These are phyloP conservation scores for Pseudonectria foliicola DNA, from an alignment of 2,329 filamentous ascomycete genomes.

Conservation along the genomic window DNA sequence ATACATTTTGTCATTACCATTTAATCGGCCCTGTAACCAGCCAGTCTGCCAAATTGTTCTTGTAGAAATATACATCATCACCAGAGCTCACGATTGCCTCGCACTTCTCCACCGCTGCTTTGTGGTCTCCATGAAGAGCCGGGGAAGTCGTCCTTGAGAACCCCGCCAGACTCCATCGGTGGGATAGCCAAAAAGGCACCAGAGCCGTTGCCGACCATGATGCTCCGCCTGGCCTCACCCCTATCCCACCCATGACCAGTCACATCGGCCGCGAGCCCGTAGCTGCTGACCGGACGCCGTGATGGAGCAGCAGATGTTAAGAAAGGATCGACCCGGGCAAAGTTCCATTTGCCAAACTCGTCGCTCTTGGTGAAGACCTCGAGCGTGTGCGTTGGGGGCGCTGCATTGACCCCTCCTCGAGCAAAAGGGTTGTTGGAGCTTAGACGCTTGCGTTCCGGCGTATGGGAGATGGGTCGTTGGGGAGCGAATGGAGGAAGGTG, in stretches of 20 bases:
- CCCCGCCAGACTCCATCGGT: conserved; percentile 13
- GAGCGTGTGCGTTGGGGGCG: conserved; percentile 44
- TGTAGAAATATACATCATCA: conserved; percentile 22
- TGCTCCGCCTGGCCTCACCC: conserved; percentile 45
- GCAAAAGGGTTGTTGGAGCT: conserved; percentile 57
- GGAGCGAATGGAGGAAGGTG: conserved; percentile 17
- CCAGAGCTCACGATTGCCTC: conserved; percentile 36
- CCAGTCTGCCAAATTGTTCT: neutral
- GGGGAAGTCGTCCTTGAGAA: conserved; percentile 10
- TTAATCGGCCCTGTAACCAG: too few relatives aligned
- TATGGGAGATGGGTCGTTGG: conserved; percentile 24
- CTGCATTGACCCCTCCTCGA: conserved; percentile 23
- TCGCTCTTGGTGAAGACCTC: conserved; percentile 55
- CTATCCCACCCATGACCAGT: conserved; percentile 42
- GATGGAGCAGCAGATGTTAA: conserved; percentile 18
- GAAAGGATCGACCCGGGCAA: conserved; percentile 40
- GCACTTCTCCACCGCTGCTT: conserved; percentile 36
- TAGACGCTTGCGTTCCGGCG: conserved; percentile 35
- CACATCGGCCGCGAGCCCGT: conserved; percentile 49
- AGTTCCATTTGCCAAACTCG: conserved; percentile 53
- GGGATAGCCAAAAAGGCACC: conserved; percentile 50
- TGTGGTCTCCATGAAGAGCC: conserved; percentile 21
- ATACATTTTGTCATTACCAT: too few relatives aligned
- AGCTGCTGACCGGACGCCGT: conserved; percentile 46
- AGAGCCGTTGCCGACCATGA: conserved; percentile 44